Conservation (phyloP, 345 rosid genomes). For the Gossypium herbaceum region DNA sequence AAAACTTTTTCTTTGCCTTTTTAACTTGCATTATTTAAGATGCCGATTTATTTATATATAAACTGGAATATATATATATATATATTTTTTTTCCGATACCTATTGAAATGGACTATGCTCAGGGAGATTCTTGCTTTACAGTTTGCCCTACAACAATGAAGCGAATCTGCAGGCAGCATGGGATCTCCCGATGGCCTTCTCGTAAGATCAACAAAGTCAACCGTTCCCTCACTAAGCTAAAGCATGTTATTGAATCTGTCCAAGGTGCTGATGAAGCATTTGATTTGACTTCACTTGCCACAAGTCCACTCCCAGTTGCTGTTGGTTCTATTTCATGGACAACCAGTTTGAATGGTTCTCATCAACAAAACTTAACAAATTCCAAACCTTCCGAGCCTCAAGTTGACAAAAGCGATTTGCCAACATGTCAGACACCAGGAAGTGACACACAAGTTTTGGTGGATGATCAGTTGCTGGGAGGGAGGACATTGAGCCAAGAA, state of each 20-base stretch:
- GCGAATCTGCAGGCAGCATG: slow-evolving; percentile 97
- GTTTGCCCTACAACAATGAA: slow-evolving; percentile 98
- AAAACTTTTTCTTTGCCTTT: not conserved
- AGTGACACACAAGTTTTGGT: slow-evolving; percentile 30
- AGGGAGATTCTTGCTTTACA: slow-evolving; percentile 31
- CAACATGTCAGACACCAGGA: slow-evolving; percentile 31
- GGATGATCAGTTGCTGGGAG: slow-evolving; percentile 27
- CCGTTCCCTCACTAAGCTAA: slow-evolving; percentile 69
- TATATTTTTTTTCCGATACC: not conserved
- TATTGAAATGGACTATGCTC: slow-evolving; percentile 13
- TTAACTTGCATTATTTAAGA: not conserved
- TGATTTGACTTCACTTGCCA: slow-evolving; percentile 43
- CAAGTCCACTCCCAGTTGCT: slow-evolving; percentile 55
- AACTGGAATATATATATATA: too few relatives aligned
- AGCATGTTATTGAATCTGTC: slow-evolving; percentile 83
- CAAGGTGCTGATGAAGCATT: slow-evolving; percentile 75
- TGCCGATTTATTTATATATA: not conserved
- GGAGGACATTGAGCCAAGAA: slow-evolving; percentile 26
- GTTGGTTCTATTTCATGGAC: slow-evolving; percentile 68
- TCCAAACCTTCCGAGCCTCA: slow-evolving; percentile 30
- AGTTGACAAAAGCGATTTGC: slow-evolving; percentile 27
- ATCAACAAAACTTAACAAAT: slow-evolving; percentile 41
- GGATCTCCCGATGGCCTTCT: slow-evolving; percentile 96
- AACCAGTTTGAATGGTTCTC: slow-evolving; percentile 45
- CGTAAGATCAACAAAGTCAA: slow-evolving; percentile 95